These are phyloP conservation scores for Immersiporthe knoxdaviesiana DNA, from an alignment of 2,329 filamentous ascomycete genomes.

Conservation along the genomic window DNA sequence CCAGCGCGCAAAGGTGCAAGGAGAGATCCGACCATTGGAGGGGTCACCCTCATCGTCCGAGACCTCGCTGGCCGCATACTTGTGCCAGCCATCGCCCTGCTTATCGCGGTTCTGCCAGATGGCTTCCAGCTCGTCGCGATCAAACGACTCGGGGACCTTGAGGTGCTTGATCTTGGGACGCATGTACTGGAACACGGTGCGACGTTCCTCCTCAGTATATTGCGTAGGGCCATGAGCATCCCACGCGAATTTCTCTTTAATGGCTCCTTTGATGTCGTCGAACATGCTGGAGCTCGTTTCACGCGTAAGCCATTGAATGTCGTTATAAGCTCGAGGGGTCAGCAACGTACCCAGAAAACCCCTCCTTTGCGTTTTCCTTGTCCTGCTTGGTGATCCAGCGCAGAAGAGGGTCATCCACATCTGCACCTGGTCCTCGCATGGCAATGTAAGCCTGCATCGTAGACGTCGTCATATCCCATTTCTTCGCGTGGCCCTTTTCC, in stretches of 20 bases:
- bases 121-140: slow-evolving; percentile 17
- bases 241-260: slow-evolving; percentile 19
- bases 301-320: neutral
- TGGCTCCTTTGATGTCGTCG: slow-evolving; percentile 14
- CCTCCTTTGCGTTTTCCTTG: neutral
- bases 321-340: neutral
- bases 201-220: slow-evolving; percentile 22
- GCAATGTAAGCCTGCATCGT: slow-evolving; percentile 40
- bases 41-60: slow-evolving; percentile 47
- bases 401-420: slow-evolving; percentile 36
- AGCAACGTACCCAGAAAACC: slow-evolving; percentile 10
- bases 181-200: slow-evolving; percentile 16
- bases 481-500: slow-evolving; percentile 1
- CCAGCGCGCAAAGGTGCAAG: slow-evolving; percentile 46
- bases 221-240: slow-evolving; percentile 21
- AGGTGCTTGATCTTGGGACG: slow-evolving; percentile 31
- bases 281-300: slow-evolving; percentile 14
- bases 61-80: slow-evolving; percentile 36
- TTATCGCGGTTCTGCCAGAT: slow-evolving; percentile 4
- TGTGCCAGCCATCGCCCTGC: slow-evolving; percentile 14
- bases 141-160: slow-evolving; percentile 15
- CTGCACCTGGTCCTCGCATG: slow-evolving; percentile 38
- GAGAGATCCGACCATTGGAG: slow-evolving; percentile 43
- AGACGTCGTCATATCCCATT: slow-evolving; percentile 22
- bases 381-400: slow-evolving; percentile 33